Conservation (phyloP, 1,139 yeast genomes). For the Suhomyces yuchorum region DNA sequence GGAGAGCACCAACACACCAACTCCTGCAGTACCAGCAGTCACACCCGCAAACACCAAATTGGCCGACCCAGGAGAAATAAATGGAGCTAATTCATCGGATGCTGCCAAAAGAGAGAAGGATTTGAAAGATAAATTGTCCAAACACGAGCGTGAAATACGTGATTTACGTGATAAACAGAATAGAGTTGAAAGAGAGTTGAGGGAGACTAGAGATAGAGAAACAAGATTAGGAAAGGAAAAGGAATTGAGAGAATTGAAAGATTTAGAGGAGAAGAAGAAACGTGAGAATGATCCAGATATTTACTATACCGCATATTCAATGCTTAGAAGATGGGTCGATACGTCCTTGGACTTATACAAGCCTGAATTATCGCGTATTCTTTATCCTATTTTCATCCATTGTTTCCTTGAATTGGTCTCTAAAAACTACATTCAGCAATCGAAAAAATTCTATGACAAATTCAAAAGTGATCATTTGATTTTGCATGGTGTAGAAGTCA, state of each 20-base stretch:
- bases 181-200: conserved; percentile 40
- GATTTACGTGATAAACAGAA: conserved; percentile 43
- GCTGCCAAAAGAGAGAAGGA: conserved; percentile 32
- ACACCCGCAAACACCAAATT: conserved; percentile 46
- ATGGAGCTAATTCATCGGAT: conserved; percentile 26
- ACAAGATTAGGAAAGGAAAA: conserved; percentile 42
- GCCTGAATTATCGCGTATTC: conserved; percentile 79
- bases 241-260: conserved; percentile 44
- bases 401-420: conserved; percentile 77
- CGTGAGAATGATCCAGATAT: conserved; percentile 63
- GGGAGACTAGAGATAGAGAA: conserved; percentile 47
- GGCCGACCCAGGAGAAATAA: conserved; percentile 39
- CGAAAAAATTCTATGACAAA: conserved; percentile 74
- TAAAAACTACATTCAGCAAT: conserved; percentile 59
- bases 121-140: conserved; percentile 30
- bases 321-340: conserved; percentile 87
- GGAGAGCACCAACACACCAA: conserved; percentile 75
- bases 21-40: conserved; percentile 56
- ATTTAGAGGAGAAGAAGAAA: conserved; percentile 41
- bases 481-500: conserved; percentile 77
- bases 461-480: conserved; percentile 74
- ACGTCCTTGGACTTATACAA: conserved; percentile 88
- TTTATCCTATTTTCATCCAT: conserved; percentile 91
- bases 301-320: conserved; percentile 74
- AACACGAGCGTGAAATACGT: conserved; percentile 40